Percentiles rank a stretch among this genome's conserved stretches.
Conservation (phyloP, 108 stramenopile genomes). For the Nitzschia sp. region DNA sequence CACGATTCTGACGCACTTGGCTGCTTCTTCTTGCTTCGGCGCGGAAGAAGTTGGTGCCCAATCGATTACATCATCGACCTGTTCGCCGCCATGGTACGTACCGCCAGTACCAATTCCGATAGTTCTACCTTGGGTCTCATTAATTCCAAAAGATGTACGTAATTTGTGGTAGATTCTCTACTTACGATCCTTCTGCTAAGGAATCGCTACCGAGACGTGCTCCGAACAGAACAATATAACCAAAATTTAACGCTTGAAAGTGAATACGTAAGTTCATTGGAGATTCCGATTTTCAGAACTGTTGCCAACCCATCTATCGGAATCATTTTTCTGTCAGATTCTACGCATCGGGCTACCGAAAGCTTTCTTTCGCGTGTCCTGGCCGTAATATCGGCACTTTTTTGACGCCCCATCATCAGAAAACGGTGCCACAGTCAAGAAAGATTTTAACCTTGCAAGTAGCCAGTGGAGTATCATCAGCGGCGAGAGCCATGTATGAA, state of each 20-base stretch:
- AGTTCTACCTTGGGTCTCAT: constrained; percentile 23
- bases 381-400: constrained; percentile 6
- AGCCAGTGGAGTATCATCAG: too few species aligned
- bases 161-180: background rate
- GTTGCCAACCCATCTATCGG: background rate
- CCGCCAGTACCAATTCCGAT: too few species aligned
- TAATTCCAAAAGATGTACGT: background rate
- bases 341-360: background rate
- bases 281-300: constrained; percentile 11
- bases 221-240: background rate
- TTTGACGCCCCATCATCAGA: too few species aligned
- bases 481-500: background rate
- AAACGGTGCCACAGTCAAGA: too few species aligned
- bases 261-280: constrained; percentile 4
- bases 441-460: too few species aligned
- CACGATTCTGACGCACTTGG: too few species aligned
- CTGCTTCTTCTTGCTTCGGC: too few species aligned
- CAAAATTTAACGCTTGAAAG: background rate
- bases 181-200: background rate
- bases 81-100: too few species aligned
- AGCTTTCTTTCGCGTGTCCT: background rate
- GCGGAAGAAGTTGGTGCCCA: too few species aligned
- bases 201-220: constrained; percentile 13
- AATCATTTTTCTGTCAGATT: background rate
- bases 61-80: background rate